A percentile compares a stretch with the other conserved stretches of the same genome.
Evolutionary conservation across 1,139 yeast species (phyloP).

Genomic region (Suhomyces maxii): DNA sequence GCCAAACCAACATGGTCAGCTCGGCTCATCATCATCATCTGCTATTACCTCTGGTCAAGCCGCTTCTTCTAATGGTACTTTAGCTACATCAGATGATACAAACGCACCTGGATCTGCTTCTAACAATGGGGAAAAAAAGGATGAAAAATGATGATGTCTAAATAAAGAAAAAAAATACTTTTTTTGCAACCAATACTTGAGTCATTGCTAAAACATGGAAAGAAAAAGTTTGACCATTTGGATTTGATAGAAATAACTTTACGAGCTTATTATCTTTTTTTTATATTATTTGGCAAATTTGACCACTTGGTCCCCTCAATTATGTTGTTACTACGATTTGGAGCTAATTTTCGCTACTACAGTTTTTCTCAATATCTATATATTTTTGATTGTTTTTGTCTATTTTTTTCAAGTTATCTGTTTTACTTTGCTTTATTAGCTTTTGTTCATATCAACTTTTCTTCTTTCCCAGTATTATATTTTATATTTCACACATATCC

Average conservation of each 20-base stretch:
- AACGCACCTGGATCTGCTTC: slow-evolving; percentile 1
- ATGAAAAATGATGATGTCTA: slow-evolving; percentile 3
- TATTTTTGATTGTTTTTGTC: slow-evolving; percentile 3
- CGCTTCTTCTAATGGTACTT: slow-evolving; percentile 7
- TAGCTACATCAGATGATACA: slow-evolving; percentile 7
- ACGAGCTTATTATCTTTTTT: background rate
- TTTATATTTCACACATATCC: slow-evolving; percentile 5
- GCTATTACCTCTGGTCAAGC: slow-evolving; percentile 6
- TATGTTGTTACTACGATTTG: background rate
- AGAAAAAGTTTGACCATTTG: slow-evolving; percentile 3
- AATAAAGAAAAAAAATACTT: too few relatives aligned
- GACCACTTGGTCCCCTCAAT: background rate
- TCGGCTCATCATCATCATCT: slow-evolving; percentile 4
- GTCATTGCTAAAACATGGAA: background rate
- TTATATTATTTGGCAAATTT: background rate
- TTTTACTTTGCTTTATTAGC: background rate
- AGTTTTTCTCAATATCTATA: background rate
- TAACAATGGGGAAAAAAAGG: slow-evolving; percentile 10
- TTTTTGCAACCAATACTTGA: background rate
- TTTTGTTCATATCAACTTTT: slow-evolving; percentile 7
- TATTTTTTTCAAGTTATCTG: background rate
- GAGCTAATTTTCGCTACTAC: background rate
- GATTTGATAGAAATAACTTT: slow-evolving; percentile 6
- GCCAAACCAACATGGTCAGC: slow-evolving; percentile 6
- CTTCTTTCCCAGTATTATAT: slow-evolving; percentile 12